phyloP scores from a whole-genome alignment of 495 filamentous ascomycete genomes.

The Neurospora sublineolata region DNA sequence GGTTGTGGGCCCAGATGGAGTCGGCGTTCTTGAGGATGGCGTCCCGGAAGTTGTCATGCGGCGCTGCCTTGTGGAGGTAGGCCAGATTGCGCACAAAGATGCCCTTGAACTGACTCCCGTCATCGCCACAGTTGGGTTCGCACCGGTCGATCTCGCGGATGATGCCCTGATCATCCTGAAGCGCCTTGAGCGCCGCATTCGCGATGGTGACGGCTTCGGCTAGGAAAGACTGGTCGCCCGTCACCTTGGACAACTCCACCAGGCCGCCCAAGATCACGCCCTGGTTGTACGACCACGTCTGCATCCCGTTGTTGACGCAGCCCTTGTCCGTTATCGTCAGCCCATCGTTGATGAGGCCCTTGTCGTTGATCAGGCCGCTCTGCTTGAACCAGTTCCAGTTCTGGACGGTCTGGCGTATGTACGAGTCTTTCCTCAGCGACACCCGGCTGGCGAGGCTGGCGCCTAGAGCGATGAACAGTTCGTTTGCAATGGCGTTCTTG shows the following conservation, averaged over 20 bases:
- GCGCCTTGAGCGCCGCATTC: conserved; percentile 44
- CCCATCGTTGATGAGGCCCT: conserved; percentile 63
- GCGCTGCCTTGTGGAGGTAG: conserved; percentile 42
- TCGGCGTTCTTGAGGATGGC: conserved; percentile 53
- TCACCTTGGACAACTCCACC: conserved; percentile 51
- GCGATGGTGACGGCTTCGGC: conserved; percentile 50
- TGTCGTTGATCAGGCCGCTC: conserved; percentile 51
- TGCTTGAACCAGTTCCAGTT: conserved; percentile 60
- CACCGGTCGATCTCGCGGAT: conserved; percentile 47
- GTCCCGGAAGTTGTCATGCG: conserved; percentile 36
- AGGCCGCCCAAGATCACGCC: conserved; percentile 65
- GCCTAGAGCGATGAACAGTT: conserved; percentile 58
- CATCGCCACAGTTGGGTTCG: conserved; percentile 50
- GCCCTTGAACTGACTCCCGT: conserved; percentile 68
- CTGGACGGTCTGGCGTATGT: conserved; percentile 42
- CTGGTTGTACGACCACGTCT: conserved; percentile 71
- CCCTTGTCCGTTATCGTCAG: conserved; percentile 31
- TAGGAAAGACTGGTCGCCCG: conserved; percentile 41
- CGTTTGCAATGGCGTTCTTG: conserved; percentile 65
- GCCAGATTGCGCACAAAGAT: conserved; percentile 63
- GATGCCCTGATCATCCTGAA: conserved; percentile 48
- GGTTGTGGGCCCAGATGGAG: conserved; percentile 55
- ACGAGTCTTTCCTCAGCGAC: conserved; percentile 32
- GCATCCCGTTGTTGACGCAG: conserved; percentile 54
- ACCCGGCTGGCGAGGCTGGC: conserved; percentile 64